Evolutionary conservation across 306 rosid species (phyloP).

Genomic region (Pyrus betulifolia): DNA sequence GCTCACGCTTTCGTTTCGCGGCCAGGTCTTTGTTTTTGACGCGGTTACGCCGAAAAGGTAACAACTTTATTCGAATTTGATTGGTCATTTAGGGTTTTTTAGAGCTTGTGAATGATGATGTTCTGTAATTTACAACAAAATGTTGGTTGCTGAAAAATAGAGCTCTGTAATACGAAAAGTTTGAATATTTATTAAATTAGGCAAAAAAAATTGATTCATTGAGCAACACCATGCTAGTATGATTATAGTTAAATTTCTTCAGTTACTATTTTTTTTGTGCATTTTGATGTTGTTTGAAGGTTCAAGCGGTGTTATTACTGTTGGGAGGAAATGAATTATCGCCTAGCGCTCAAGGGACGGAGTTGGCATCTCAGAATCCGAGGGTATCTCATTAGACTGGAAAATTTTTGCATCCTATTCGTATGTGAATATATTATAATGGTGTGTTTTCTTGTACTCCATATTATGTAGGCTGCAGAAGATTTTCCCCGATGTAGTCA

Average conservation of each 20-base stretch:
- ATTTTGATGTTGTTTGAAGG: slow-evolving; percentile 38
- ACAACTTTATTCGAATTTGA: not conserved
- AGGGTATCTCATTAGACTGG: slow-evolving; percentile 40
- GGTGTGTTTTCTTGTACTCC: slow-evolving; percentile 5
- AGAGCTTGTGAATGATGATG: not conserved
- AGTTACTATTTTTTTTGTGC: not conserved
- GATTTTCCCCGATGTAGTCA: slow-evolving; percentile 67
- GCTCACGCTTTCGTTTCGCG: slow-evolving; percentile 89
- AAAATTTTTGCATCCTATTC: not conserved
- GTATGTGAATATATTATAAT: not conserved
- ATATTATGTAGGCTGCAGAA: slow-evolving; percentile 31
- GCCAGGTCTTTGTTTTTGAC: slow-evolving; percentile 87
- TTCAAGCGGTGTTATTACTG: slow-evolving; percentile 74
- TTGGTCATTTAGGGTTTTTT: slow-evolving; percentile 4
- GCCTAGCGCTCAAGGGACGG: slow-evolving; percentile 46
- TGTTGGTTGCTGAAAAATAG: not conserved
- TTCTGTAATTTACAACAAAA: not conserved
- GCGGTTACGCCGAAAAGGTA: slow-evolving; percentile 80
- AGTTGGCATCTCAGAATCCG: slow-evolving; percentile 39
- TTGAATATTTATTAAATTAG: not conserved
- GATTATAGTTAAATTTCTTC: not conserved
- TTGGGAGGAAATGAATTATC: slow-evolving; percentile 74
- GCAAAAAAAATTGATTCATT: not conserved
- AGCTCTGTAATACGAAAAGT: not conserved
- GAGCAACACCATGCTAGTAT: not conserved